Conservation (phyloP, 768 basidiomycete genomes). For the Paxillus involutus region DNA sequence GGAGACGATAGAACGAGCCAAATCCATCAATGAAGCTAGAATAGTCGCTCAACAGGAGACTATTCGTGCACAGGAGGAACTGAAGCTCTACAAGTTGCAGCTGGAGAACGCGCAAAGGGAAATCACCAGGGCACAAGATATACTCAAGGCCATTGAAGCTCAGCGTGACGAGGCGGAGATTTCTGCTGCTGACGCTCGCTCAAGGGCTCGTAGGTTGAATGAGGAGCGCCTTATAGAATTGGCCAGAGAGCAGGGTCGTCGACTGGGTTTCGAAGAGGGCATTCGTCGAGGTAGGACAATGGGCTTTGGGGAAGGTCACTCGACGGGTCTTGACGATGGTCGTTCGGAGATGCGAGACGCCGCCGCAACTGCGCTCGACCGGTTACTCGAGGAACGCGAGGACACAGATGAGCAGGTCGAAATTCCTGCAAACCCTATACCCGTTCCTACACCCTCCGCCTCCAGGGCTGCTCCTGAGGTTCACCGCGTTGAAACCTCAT, state of each 20-base stretch:
- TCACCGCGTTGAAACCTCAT: slow-evolving; percentile 20
- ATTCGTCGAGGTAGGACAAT: slow-evolving; percentile 35
- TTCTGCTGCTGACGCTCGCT: slow-evolving; percentile 44
- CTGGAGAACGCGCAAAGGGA: slow-evolving; percentile 60
- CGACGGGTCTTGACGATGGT: slow-evolving; percentile 10
- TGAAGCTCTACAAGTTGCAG: slow-evolving; percentile 57
- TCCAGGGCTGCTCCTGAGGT: slow-evolving; percentile 24
- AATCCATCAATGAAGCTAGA: slow-evolving; percentile 32
- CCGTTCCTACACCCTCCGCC: slow-evolving; percentile 14
- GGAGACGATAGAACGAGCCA: slow-evolving; percentile 28
- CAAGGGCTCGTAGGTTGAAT: slow-evolving; percentile 43
- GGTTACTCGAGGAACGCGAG: slow-evolving; percentile 22
- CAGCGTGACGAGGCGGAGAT: slow-evolving; percentile 51
- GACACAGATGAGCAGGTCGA: slow-evolving; percentile 25
- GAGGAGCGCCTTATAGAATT: slow-evolving; percentile 47
- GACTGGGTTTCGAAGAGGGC: slow-evolving; percentile 53
- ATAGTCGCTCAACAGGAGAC: slow-evolving; percentile 30
- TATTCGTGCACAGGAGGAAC: slow-evolving; percentile 42
- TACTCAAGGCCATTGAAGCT: slow-evolving; percentile 47
- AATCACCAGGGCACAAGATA: slow-evolving; percentile 53
- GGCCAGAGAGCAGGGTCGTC: slow-evolving; percentile 55
- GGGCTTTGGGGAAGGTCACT: slow-evolving; percentile 27
- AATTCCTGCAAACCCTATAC: slow-evolving; percentile 9
- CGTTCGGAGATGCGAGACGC: slow-evolving; percentile 18
- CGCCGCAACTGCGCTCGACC: slow-evolving; percentile 18